Evolutionary conservation across 805 yeast genomes (phyloP).

Genomic region (Candida alai): DNA sequence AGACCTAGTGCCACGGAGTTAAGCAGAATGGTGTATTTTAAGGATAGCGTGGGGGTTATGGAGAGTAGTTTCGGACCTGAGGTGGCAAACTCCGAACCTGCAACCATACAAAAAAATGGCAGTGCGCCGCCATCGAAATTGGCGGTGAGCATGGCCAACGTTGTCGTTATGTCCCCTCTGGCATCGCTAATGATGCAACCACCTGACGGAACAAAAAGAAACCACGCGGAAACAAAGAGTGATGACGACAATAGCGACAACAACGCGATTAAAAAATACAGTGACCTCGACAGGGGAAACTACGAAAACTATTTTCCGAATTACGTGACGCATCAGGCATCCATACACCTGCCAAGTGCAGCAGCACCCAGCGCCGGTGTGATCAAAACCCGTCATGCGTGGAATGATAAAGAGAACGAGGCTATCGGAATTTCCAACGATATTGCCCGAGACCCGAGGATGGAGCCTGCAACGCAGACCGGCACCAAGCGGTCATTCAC

Average conservation of each 20-base stretch:
- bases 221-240: too few species aligned
- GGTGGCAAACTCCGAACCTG: too few species aligned
- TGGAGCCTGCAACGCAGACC: neutral
- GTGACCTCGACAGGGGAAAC: conserved; percentile 1
- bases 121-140: too few species aligned
- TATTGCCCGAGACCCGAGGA: conserved; percentile 3
- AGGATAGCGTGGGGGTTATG: conserved; percentile 27
- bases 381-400: conserved; percentile 3
- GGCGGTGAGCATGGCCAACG: too few species aligned
- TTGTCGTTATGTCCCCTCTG: too few species aligned
- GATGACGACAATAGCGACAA: too few species aligned
- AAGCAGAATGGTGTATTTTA: conserved; percentile 52
- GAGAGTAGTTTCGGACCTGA: conserved; percentile 8
- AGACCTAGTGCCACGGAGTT: conserved; percentile 52
- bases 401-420: conserved; percentile 7
- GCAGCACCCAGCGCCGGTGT: too few species aligned
- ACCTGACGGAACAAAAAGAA: too few species aligned
- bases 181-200: too few species aligned
- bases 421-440: neutral
- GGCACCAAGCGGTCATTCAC: conserved; percentile 7
- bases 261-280: neutral
- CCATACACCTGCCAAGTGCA: too few species aligned
- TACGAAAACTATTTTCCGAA: conserved; percentile 12
- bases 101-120: too few species aligned
- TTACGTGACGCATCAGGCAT: too few species aligned